Evolutionary conservation across 2,329 filamentous ascomycete species (phyloP).

Genomic region (Byssoonygena ceratinophila): DNA sequence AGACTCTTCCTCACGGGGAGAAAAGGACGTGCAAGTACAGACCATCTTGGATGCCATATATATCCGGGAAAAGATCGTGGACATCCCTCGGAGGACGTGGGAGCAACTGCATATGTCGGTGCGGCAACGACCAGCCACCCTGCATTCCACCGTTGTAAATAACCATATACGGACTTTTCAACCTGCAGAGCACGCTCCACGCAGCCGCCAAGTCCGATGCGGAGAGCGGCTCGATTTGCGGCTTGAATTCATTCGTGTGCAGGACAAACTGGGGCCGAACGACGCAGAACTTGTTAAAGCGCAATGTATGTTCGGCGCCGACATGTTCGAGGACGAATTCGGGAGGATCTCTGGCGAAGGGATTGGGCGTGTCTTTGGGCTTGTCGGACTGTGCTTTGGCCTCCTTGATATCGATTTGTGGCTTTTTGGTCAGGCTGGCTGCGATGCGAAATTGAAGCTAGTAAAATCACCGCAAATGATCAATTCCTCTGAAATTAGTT

Average conservation of each 20-base stretch:
- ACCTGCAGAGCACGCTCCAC: slow-evolving; percentile 13
- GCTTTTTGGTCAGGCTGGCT: slow-evolving; percentile 16
- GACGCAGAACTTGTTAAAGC: slow-evolving; percentile 20
- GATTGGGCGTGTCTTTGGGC: slow-evolving; percentile 3
- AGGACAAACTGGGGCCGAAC: slow-evolving; percentile 19
- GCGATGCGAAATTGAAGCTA: slow-evolving; percentile 19
- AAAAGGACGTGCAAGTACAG: neutral
- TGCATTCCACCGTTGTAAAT: slow-evolving; percentile 18
- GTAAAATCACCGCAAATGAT: slow-evolving; percentile 5
- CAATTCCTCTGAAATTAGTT: slow-evolving; percentile 7
- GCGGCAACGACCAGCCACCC: slow-evolving; percentile 16
- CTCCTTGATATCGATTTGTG: slow-evolving; percentile 16
- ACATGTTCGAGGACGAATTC: slow-evolving; percentile 18
- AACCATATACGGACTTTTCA: slow-evolving; percentile 14
- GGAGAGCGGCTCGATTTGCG: slow-evolving; percentile 17
- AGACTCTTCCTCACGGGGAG: neutral
- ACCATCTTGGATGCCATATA: slow-evolving; percentile 16
- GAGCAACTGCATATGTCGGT: slow-evolving; percentile 17
- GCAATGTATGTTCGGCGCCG: slow-evolving; percentile 16
- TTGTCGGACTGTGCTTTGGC: slow-evolving; percentile 7
- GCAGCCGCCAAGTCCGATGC: slow-evolving; percentile 16
- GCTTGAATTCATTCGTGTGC: slow-evolving; percentile 18
- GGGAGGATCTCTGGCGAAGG: slow-evolving; percentile 16
- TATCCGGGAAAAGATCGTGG: slow-evolving; percentile 16
- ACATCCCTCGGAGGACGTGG: slow-evolving; percentile 12